These are phyloP conservation scores for Termitomyces sp. DNA, from an alignment of 1,284 basidiomycete species.

Conservation along the genomic window DNA sequence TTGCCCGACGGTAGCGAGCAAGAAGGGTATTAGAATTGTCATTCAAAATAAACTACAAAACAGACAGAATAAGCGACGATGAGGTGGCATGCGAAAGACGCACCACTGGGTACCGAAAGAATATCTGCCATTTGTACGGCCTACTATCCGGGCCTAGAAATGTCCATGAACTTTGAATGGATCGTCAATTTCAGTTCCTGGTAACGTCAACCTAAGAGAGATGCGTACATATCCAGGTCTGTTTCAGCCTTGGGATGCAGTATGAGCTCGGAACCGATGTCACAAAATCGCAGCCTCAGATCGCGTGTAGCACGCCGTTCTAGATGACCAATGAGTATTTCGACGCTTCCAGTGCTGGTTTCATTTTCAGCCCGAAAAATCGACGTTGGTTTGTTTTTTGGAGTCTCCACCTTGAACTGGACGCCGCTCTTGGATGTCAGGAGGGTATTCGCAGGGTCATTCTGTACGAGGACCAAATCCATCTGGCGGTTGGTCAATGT, in stretches of 20 bases:
- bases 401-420: conserved; percentile 28
- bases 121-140: conserved; percentile 34
- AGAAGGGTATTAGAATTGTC: conserved; percentile 27
- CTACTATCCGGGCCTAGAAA: conserved; percentile 31
- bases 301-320: conserved; percentile 16
- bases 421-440: conserved; percentile 28
- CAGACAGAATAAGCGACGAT: not conserved
- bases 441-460: conserved; percentile 30
- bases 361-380: conserved; percentile 24
- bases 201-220: not conserved
- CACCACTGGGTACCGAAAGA: conserved; percentile 32
- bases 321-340: conserved; percentile 25
- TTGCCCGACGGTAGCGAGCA: conserved; percentile 34
- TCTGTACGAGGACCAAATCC: conserved; percentile 30
- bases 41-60: conserved; percentile 25
- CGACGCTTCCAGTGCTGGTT: conserved; percentile 21
- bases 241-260: conserved; percentile 4
- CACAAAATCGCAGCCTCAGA: conserved; percentile 21
- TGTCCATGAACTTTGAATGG: conserved; percentile 28
- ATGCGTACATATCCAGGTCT: conserved; percentile 15
- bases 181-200: not conserved
- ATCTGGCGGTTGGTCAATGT: not conserved
- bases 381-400: conserved; percentile 18
- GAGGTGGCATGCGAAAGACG: conserved; percentile 7
- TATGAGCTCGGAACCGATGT: conserved; percentile 19